Base-by-base conservation (phyloP, 2,329 filamentous ascomycete genomes). In the Colletotrichum echinochloae region DNA sequence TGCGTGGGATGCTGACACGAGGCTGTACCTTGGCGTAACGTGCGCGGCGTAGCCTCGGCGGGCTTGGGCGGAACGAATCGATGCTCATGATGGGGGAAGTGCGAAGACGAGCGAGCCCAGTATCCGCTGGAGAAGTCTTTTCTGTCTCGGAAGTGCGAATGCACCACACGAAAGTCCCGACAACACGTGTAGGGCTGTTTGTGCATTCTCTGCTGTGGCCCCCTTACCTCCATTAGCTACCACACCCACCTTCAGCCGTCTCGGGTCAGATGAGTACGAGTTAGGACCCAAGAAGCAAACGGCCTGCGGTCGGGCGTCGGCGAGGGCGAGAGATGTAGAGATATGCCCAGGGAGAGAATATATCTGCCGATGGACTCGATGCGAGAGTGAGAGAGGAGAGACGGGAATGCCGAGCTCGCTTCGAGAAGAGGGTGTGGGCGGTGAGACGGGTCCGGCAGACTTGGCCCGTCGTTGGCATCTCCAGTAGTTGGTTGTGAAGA, bases 61-160 rank as follows among this genome's bases (percentile, higher is more conserved):
- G 51, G 49, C 56, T 28, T 52, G 20, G 49, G 28, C 18, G 18
- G 51, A n/a, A 30, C 18, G 48, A 37, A 46, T 33, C 46, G 2
- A 41, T 46, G 30, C 8, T 6, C 16, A 18, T 18, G 37, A 44
- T 23, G 37, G 12, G 35, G 35, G n/a, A n/a, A n/a, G 30, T 54
- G 7, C 37, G 20, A 37, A n/a, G 35, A 28, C 28, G 37, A 63
- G 49, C 7, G 18, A n/a, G 41, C 1, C 39, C 37, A 5, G 51
- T 59, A 41, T 67, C 60, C 41, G 41, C 51, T 44, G 60, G 60
- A 64, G 65, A 64, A 56, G 37, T 66, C 33, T 44, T 44, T 66
- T n/a, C n/a, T 60, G 35, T 33, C 35, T 61, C n/a, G 56, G 51
- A 48, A n/a, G 18, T 33, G 12, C 52, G 35, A 46, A 11, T 23